Base-by-base conservation (phyloP, 768 basidiomycete species). In the Coprinellus micaceus region DNA sequence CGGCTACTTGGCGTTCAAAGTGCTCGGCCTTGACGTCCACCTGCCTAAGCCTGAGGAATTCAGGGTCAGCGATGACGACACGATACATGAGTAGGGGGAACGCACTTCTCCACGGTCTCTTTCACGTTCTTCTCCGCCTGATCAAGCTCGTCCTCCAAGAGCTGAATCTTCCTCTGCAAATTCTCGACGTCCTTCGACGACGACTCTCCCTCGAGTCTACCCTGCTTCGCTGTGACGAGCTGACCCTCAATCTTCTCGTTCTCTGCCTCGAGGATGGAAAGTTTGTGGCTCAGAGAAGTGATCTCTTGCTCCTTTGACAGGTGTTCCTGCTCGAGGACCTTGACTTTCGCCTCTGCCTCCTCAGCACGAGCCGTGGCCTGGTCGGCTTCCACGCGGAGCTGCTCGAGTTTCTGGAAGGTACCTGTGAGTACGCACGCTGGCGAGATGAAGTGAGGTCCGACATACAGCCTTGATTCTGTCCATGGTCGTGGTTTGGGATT, bases 1-100 rank as follows among this genome's bases (percentile, higher is more conserved):
- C 83, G 61, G 84, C 78, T 19, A 97, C 86, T 68, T 95, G 91
- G 48, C 94, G 85, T 74, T 98, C 96, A 69, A 92, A 97, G 76
- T 98, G 94, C 72, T 99, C 97, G 10, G 96, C 96, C 77, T 98
- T 99, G 73, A 98, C 89, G 68, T 99, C 97, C 56, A 96, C 94
- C 67, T 96, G 92, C 60, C 96, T 81, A 64, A 99, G 80, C 72
- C 96, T 98, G 49, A 26, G 49, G 28, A 40, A 39, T 52, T 3
- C 17, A 53, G 54, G 55, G 58, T 63, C 30, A 57, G 4, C 4
- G 17, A 37, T 26, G 40, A 33, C 30, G 66, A 57, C 66, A 28
- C 26, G 52, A 57, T 41, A 28, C 52, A 50, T 26, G 4, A 29
- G 40, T 3, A 22, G 41, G 39, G 41, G 43, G 45, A 33, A 83